Evolutionary conservation across 441 rosid genomes (phyloP), one percentile per base, ranked within the genome.

Genomic region (Dalechampia spathulata): DNA sequence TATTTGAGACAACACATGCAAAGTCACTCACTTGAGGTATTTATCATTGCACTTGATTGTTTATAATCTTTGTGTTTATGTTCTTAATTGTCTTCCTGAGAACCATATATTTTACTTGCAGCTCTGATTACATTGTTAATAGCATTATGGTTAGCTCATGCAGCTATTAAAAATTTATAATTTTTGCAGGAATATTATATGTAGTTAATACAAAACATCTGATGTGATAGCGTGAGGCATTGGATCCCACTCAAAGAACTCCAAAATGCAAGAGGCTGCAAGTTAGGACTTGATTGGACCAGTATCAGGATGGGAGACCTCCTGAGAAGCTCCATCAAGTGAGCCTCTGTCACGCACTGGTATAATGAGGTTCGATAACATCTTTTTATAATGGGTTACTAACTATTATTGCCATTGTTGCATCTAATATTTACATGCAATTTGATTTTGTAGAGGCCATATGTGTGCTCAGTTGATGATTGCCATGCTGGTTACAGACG

Each of bases 241-340:
- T 91, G 98, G 96, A 91, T 87, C 95, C 98, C 89, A 55, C 66
- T 17, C 34, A 69, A 68, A 65, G 93, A 91, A 85, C 95, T 87
- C 95, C 96, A 91, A 87, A 83, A 91, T 91, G 98, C 84, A 5
- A 64, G 90, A 83, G 92, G 93, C 83, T 86, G 71, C 66, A 23
- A 53, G 52, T 72, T 30, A 61, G 19, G 47, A 45, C 81, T 77
- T 81, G 84, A 77, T 36, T 74, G 96, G 90, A 86, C 88, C 38
- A 87, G 96, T 87, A 86, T 87, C 95, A 83, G 93, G 96, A 62
- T 56, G 95, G 98, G 96, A 62, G 95, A 86, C 95, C 95, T 37
- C 96, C 93, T 83, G 90, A 88, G 93, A 86, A 82, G 90, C 91
- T 77, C 90, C 90, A 36, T 75, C 89, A 85, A 75, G 85, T 57